phyloP scores from a whole-genome alignment of 176 grass and related monocot species.

The Cocos nucifera region DNA sequence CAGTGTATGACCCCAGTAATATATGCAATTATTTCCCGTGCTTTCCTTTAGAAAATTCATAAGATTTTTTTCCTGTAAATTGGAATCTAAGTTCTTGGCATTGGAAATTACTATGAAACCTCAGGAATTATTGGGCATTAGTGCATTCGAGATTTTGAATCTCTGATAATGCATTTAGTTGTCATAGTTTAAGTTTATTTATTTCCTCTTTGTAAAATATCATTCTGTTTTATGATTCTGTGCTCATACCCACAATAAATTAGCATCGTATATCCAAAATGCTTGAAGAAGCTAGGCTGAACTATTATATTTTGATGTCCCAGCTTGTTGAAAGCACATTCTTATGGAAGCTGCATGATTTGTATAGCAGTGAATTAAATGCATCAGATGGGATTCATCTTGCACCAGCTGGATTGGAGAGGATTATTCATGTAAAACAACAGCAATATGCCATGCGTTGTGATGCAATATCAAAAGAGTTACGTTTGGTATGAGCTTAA shows the following conservation, averaged over 20 bases:
- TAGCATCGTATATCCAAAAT: not conserved
- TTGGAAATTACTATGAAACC: no score
- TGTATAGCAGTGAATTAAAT: conserved; percentile 63
- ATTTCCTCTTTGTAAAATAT: no score
- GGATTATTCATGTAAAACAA: conserved; percentile 41
- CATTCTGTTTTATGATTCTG: no score
- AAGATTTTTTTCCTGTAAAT: no score
- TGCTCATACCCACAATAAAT: not conserved
- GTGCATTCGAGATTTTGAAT: no score
- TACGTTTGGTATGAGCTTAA: conserved; percentile 50
- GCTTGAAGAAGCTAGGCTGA: conserved; percentile 13
- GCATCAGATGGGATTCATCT: conserved; percentile 61
- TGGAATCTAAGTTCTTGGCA: no score
- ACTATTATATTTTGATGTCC: conserved; percentile 25
- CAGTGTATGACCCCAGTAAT: no score
- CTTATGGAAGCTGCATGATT: conserved; percentile 79
- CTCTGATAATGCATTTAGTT: no score
- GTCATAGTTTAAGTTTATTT: no score
- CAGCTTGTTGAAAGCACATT: conserved; percentile 79
- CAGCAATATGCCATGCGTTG: conserved; percentile 93
- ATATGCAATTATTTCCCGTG: no score
- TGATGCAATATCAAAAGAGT: conserved; percentile 55
- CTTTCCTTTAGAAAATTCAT: no score
- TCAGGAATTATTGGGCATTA: no score
- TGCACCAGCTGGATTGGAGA: conserved; percentile 38